phyloP scores from a whole-genome alignment of 768 basidiomycete species.

The Suillus subalutaceus region DNA sequence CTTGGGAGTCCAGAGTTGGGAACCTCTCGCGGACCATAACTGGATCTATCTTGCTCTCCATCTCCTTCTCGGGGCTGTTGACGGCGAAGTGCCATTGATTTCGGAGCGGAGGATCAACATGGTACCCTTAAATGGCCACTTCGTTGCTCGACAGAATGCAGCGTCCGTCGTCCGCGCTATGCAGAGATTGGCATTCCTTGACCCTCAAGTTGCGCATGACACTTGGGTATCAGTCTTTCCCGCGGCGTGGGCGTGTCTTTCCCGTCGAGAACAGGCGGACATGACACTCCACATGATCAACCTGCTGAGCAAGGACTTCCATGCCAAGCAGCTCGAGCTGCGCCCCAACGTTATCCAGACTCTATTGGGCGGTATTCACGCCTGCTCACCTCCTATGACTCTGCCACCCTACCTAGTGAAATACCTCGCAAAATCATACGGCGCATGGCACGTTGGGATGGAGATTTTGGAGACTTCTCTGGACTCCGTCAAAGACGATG shows the following conservation, averaged over 20 bases:
- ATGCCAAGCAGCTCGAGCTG: conserved; percentile 83
- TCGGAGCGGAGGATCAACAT: conserved; percentile 43
- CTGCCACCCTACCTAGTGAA: conserved; percentile 95
- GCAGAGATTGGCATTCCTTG: conserved; percentile 81
- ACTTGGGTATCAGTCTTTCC: conserved; percentile 90
- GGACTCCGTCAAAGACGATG: conserved; percentile 79
- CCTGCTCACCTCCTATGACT: conserved; percentile 85
- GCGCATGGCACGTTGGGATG: conserved; percentile 91
- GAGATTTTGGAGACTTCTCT: conserved; percentile 85
- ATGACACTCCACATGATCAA: conserved; percentile 88
- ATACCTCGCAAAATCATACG: conserved; percentile 94
- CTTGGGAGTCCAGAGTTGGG: conserved; percentile 94
- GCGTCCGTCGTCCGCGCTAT: conserved; percentile 69
- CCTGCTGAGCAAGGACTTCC: conserved; percentile 91
- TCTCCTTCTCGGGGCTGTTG: conserved; percentile 79
- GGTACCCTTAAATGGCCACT: conserved; percentile 36
- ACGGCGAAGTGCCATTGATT: conserved; percentile 45
- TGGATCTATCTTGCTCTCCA: conserved; percentile 94
- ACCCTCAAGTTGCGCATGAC: conserved; percentile 75
- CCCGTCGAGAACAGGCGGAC: conserved; percentile 85
- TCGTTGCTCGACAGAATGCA: conserved; percentile 48
- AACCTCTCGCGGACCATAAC: conserved; percentile 85
- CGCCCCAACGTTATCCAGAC: conserved; percentile 94
- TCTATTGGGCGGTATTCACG: conserved; percentile 79
- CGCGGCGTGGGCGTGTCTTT: conserved; percentile 82